Base-by-base conservation (phyloP, 768 basidiomycete genomes). In the Boletus rufocinnamomeus region DNA sequence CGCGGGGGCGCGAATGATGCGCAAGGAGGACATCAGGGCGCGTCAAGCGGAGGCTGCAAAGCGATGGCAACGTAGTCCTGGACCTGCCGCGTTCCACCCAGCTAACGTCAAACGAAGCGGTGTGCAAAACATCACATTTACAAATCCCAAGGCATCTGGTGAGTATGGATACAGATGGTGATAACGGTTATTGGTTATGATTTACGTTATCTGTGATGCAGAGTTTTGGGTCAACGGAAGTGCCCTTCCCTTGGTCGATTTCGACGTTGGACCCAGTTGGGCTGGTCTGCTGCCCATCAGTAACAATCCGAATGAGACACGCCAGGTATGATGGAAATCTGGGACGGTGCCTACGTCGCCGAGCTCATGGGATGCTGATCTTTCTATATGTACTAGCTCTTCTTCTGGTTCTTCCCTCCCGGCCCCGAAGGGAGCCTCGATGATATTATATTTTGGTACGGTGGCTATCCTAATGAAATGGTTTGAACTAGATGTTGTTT, bases 341-440 rank as follows among this genome's bases (percentile, higher is more conserved):
- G 27, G 32, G 38, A 13, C 19, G 6, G 6, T 23, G 21, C 25
- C 1, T 9, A 2, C 2, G 10, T 8, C 10, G 2, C 13, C 21
- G 25, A 2, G 21, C 9, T 46, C 11, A 14, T 2, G 23, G 23
- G 4, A 52, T 30, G 19, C 19, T 50, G 32, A 56, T n/a, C 6
- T 16, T 30, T n/a, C 14, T 10, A 13, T 19, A 6, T 37, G 0
- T 54, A n/a, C n/a, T n/a, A 91, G 87, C 79, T 90, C 17, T 91
- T 87, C 76, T 91, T 91, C 75, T 91, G 89, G 89, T 87, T 89
- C 73, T 91, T 89, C 76, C 89, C 89, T 54, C 87, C 89, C 2
- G 88, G 87, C 4, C 86, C 87, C 0, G 75, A 84, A 63, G 89
- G 88, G 21, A 87, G 84, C 62, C 67, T 81, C 5, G 87, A 91